phyloP scores from a whole-genome alignment of 2,329 filamentous ascomycete genomes.

The Scedosporium minutisporum region DNA sequence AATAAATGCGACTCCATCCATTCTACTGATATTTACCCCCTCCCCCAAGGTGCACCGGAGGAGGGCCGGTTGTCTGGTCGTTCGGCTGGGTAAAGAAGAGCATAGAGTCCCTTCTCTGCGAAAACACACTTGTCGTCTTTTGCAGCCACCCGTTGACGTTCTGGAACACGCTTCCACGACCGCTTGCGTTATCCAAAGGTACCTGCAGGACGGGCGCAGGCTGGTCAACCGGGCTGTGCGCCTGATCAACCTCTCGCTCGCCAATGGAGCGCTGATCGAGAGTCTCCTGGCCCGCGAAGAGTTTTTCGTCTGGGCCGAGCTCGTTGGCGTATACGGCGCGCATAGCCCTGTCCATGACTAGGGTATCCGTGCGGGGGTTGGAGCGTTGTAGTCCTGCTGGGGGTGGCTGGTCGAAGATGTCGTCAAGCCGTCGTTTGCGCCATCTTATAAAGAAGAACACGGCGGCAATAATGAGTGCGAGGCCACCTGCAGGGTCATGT shows the following conservation, averaged over 20 bases:
- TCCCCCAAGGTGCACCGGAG: not conserved
- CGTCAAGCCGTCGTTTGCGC: not conserved
- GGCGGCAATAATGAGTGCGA: not conserved
- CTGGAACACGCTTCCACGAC: not conserved
- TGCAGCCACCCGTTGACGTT: not conserved
- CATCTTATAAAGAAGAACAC: not conserved
- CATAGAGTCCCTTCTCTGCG: not conserved
- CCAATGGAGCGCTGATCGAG: not conserved
- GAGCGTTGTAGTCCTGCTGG: not conserved
- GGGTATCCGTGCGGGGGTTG: not conserved
- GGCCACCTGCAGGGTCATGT: not conserved
- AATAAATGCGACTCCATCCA: not conserved
- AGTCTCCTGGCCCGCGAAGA: not conserved
- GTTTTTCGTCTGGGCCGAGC: not conserved
- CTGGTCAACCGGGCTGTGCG: not conserved
- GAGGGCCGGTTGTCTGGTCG: not conserved
- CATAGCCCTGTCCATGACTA: slow-evolving; percentile 3
- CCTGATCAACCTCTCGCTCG: not conserved
- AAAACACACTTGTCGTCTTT: not conserved
- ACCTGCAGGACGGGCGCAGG: not conserved
- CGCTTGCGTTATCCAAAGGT: not conserved
- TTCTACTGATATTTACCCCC: not conserved
- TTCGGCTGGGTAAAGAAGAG: not conserved
- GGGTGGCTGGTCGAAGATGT: slow-evolving; percentile 3
- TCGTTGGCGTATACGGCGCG: not conserved